These are phyloP conservation scores for Choanephora cucurbitarum DNA, from an alignment of 371 early-diverging fungal species.

Conservation along the genomic window DNA sequence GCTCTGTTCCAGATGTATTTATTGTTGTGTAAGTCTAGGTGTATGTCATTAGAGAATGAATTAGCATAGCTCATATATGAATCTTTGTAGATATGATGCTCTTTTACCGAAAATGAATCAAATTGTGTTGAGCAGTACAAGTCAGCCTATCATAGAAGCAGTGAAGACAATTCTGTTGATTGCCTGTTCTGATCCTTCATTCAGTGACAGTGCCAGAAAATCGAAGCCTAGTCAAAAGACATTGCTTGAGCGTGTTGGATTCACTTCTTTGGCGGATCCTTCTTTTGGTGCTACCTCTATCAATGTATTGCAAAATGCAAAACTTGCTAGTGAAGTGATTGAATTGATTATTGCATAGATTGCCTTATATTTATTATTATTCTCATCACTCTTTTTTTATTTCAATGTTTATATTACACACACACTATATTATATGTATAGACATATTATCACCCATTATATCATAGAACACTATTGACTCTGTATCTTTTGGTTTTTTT, in stretches of 20 bases:
- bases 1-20: constrained; percentile 76
- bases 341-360: constrained; percentile 60
- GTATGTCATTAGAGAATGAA: too few species aligned
- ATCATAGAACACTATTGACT: not conserved
- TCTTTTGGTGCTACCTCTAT: constrained; percentile 49
- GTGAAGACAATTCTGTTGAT: constrained; percentile 80
- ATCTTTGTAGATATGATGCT: constrained; percentile 57
- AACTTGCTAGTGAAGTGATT: constrained; percentile 63
- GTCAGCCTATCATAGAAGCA: constrained; percentile 70
- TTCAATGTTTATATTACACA: too few species aligned
- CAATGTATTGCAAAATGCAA: constrained; percentile 52
- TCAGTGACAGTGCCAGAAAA: constrained; percentile 44
- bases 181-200: constrained; percentile 67
- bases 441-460: not conserved
- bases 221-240: constrained; percentile 49
- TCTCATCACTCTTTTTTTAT: too few species aligned
- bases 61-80: too few species aligned
- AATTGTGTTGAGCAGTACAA: constrained; percentile 68
- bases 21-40: constrained; percentile 73
- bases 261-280: constrained; percentile 46
- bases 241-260: constrained; percentile 59
- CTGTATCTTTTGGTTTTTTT: too few species aligned
- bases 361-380: not conserved
- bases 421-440: too few species aligned
- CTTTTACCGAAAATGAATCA: constrained; percentile 80